Evolutionary conservation across 2,329 filamentous ascomycete species (phyloP), one percentile per base, ranked within the genome.

Genomic region (Epichloe hybrida): DNA sequence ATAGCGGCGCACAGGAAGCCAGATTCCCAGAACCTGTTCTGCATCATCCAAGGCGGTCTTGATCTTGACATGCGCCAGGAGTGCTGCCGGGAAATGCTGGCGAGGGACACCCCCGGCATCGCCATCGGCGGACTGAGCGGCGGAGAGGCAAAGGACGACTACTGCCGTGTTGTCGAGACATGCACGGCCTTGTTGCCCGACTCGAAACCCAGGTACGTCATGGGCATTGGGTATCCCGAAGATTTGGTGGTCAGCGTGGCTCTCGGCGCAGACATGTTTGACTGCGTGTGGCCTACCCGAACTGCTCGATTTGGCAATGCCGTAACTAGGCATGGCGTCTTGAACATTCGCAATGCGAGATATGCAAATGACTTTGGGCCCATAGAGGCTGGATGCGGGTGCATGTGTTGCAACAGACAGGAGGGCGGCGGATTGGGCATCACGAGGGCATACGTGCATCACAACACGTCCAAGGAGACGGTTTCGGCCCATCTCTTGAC

Each of bases 211-310:
- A 79, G 93, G 64, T 98, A 98, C 69, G 91, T 98, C 52, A 98
- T 98, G 94, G 93, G 93, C 17, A 93, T 98, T 58, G 89, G 93
- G 12, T 98, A 96, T 66, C 93, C 93, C 1, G 93, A 97, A 70
- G 93, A 98, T 62, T 74, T 98, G 51, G 80, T 98, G 2, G 90
- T 98, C 39, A 94, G 88, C 49, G 83, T 96, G 4, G 93, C 93
- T 1, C 76, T 98, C 0, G 93, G 93, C 3, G 93, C 93, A 46
- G 93, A 98, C 69, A 98, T 98, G 93, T 98, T 98, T 64, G 93
- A 98, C 69, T 98, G 94, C 63, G 93, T 98, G 6, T 98, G 93
- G 93, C 94, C 93, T 1, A 97, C 93, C 4, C 77, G 93, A 50
- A 98, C 93, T 37, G 93, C 93, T 63, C 82, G 93, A 36, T 98